Evolutionary conservation across 2,329 filamentous ascomycete species (phyloP), one percentile per base, ranked within the genome.

Genomic region (Polychaeton citri): DNA sequence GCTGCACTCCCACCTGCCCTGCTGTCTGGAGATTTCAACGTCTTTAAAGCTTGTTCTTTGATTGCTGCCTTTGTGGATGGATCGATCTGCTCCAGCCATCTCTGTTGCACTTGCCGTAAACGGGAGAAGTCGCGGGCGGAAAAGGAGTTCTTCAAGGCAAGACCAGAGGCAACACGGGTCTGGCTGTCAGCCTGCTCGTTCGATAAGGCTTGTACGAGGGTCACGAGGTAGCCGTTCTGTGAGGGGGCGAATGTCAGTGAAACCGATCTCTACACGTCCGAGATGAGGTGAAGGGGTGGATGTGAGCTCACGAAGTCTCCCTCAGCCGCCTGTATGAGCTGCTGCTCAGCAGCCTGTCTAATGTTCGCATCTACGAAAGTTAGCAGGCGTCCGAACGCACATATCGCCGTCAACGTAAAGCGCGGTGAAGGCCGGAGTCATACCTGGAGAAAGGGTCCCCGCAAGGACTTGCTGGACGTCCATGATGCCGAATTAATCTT

Each of bases 391-490:
- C 21, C 6, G 8, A 20, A 24, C 36, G 34, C 38, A 42, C 24
- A 28, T 41, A 33, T 45, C 39, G 37, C 38, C 39, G 30, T 34
- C 9, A n/a, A 26, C 7, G 21, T n/a, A 33, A 36, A 34, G 8
- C 18, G 34, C 18, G 30, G 19, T 32, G 15, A 28, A 33, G 20
- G 16, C 35, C 8, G 20, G 18, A 36, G 37, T 16, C 81, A 62
- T 69, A 96, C 90, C 88, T 59, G 87, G 74, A 59, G 87, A 92
- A 67, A 96, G 78, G 63, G 90, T 96, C 71, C 87, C 88, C 66
- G 85, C 78, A 71, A 98, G 81, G 70, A 98, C 88, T 69, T 86
- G 81, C 71, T 88, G 93, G 71, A 96, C 92, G 70, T 96, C 85
- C 81, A 92, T 87, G 69, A 75, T 85, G 50, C 18, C 30, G 30